Conservation (phyloP, 1,139 yeast species). For the Lodderomyces parapsilosis region DNA sequence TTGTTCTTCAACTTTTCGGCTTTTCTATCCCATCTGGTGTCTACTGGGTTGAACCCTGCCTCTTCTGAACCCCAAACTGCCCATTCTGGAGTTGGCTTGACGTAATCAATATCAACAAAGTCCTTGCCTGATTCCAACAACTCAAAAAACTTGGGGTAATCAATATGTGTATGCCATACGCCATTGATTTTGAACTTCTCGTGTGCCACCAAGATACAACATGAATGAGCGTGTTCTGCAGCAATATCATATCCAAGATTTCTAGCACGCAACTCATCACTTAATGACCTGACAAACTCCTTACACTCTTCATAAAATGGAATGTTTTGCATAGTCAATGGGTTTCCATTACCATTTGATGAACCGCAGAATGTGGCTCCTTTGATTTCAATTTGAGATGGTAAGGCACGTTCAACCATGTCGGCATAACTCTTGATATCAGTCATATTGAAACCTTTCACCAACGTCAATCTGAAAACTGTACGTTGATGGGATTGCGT, state of each 20-base stretch:
- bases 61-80: conserved; percentile 83
- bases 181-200: conserved; percentile 66
- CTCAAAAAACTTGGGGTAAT: conserved; percentile 74
- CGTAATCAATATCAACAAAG: conserved; percentile 79
- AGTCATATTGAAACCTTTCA: conserved; percentile 86
- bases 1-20: conserved; percentile 58
- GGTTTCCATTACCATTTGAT: conserved; percentile 75
- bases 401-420: conserved; percentile 76
- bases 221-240: conserved; percentile 94
- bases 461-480: conserved; percentile 85
- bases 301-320: conserved; percentile 93
- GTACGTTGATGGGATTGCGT: conserved; percentile 80
- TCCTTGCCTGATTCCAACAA: conserved; percentile 61
- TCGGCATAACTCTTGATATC: conserved; percentile 88
- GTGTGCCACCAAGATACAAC: conserved; percentile 85
- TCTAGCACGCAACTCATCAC: conserved; percentile 56
- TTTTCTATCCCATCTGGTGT: conserved; percentile 65
- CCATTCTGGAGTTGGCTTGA: conserved; percentile 83
- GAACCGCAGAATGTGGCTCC: conserved; percentile 96
- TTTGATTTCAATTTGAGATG: conserved; percentile 87
- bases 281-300: conserved; percentile 63
- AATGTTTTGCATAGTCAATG: conserved; percentile 91
- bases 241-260: conserved; percentile 79
- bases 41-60: conserved; percentile 91
- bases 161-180: conserved; percentile 88